A percentile compares a stretch with the other conserved stretches of the same genome.
phyloP scores from a whole-genome alignment of 495 filamentous ascomycete genomes.

The Choiromyces venosus region DNA sequence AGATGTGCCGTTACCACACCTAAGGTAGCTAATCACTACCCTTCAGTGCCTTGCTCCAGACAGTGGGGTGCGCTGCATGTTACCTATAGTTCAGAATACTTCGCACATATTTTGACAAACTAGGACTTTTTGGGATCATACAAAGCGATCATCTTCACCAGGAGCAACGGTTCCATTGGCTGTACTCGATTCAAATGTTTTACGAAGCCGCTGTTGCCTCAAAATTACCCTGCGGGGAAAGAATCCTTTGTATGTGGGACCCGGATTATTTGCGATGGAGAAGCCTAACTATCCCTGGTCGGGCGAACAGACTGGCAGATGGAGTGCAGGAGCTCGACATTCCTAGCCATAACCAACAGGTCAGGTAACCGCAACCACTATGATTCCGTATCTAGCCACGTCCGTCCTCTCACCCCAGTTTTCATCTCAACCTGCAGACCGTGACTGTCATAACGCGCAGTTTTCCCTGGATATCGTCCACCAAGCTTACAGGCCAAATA shows the following conservation, averaged over 20 bases:
- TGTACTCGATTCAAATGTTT: background rate
- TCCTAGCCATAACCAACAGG: background rate
- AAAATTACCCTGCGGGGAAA: background rate
- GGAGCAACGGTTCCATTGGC: background rate
- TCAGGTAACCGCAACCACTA: background rate
- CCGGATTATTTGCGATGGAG: background rate
- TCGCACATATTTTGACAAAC: too few species aligned
- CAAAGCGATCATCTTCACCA: background rate
- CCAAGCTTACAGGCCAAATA: background rate
- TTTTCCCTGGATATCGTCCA: background rate
- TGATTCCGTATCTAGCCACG: background rate
- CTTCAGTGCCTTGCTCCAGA: background rate
- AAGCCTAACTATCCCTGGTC: background rate
- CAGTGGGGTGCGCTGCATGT: background rate
- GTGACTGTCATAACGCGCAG: background rate
- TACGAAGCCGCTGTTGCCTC: background rate
- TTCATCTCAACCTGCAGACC: background rate
- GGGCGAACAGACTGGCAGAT: background rate
- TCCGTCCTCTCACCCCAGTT: background rate
- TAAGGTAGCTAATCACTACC: background rate
- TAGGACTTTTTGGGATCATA: too few species aligned
- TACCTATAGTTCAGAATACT: background rate
- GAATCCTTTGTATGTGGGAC: background rate
- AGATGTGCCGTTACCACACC: too few species aligned
- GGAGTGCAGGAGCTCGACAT: background rate